A percentile compares a stretch with the other conserved stretches of the same genome.
Conservation (phyloP, 129 eudicot genomes). For the Escallonia rubra region DNA sequence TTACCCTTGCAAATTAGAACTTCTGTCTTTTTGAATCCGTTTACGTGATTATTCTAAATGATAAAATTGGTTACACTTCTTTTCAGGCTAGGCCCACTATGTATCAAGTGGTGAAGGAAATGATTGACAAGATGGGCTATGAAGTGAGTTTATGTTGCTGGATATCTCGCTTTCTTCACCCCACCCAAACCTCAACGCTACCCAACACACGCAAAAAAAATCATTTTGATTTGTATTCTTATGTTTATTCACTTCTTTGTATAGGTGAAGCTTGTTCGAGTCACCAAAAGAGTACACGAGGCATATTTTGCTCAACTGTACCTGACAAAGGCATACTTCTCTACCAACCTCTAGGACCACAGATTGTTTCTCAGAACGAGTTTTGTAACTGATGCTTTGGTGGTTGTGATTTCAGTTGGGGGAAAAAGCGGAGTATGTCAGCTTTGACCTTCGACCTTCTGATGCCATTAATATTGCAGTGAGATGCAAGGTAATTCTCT, state of each 20-base stretch:
- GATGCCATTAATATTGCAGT: slow-evolving; percentile 97
- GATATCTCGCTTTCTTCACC: background rate
- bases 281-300: slow-evolving; percentile 85
- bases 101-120: slow-evolving; percentile 79
- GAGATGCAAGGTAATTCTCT: slow-evolving; percentile 75
- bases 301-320: slow-evolving; percentile 79
- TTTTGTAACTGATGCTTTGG: slow-evolving; percentile 13
- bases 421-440: slow-evolving; percentile 56
- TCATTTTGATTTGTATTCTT: no score
- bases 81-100: slow-evolving; percentile 87
- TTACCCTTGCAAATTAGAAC: background rate
- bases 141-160: slow-evolving; percentile 34
- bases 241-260: background rate
- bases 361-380: background rate
- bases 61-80: slow-evolving; percentile 9
- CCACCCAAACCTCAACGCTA: no score
- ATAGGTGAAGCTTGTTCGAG: slow-evolving; percentile 91
- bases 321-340: slow-evolving; percentile 58
- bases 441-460: slow-evolving; percentile 86
- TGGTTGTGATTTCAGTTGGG: slow-evolving; percentile 46
- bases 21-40: background rate
- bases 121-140: slow-evolving; percentile 97
- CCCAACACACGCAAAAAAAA: no score
- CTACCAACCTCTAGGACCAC: background rate
- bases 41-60: background rate